A percentile compares a stretch with the other conserved stretches of the same genome.
Evolutionary conservation across 78 protist species (phyloP).

Genomic region (Dictyostelium brefeldianum): DNA sequence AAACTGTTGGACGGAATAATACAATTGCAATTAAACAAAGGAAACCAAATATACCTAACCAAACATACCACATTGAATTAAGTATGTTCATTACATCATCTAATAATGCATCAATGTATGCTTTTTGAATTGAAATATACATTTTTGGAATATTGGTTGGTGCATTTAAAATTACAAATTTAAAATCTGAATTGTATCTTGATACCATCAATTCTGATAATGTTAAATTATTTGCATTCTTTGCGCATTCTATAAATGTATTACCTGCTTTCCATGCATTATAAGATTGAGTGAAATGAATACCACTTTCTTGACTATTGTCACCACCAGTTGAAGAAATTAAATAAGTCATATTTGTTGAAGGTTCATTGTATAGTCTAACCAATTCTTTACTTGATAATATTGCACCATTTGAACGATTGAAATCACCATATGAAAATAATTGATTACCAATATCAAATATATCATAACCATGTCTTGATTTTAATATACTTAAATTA

Average conservation of each 20-base stretch:
- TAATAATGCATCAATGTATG: not conserved
- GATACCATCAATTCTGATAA: not conserved
- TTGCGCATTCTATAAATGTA: not conserved
- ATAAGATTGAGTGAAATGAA: not conserved
- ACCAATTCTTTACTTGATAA: not conserved
- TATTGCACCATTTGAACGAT: constrained; percentile 34
- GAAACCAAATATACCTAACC: constrained; percentile 44
- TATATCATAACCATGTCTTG: constrained; percentile 14
- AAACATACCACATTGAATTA: constrained; percentile 31
- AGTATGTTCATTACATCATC: not conserved
- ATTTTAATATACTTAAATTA: not conserved
- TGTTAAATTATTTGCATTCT: not conserved
- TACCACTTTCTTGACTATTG: not conserved
- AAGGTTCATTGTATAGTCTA: constrained; percentile 22
- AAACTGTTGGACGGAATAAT: constrained; percentile 37
- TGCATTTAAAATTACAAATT: constrained; percentile 39
- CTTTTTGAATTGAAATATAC: not conserved
- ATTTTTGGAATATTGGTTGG: not conserved
- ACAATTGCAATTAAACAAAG: not conserved
- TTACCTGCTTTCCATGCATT: constrained; percentile 68
- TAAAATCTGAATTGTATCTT: not conserved
- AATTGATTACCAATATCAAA: constrained; percentile 3
- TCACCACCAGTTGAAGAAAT: not conserved
- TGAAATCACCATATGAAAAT: constrained; percentile 24
- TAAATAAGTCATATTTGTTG: not conserved